Conservation (phyloP, 495 filamentous ascomycete species). For the Daldinia childiae region DNA sequence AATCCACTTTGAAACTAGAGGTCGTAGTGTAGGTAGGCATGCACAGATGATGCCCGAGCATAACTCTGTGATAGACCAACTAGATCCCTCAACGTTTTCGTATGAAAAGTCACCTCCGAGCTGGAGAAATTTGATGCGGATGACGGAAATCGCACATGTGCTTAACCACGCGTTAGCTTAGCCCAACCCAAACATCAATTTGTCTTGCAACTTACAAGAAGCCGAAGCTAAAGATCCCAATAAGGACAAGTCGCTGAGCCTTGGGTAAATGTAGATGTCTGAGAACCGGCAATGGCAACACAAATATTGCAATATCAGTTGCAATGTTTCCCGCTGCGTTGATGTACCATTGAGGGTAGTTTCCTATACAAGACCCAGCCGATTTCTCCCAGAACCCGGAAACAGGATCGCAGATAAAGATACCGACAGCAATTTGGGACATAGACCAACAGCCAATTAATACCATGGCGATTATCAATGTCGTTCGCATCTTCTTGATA, state of each 20-base stretch:
- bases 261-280: conserved; percentile 52
- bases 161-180: conserved; percentile 37
- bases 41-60: conserved; percentile 67
- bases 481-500: conserved; percentile 42
- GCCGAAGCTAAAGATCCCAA: conserved; percentile 52
- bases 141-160: conserved; percentile 65
- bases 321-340: conserved; percentile 54
- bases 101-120: conserved; percentile 61
- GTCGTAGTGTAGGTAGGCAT: conserved; percentile 64
- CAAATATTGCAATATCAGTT: conserved; percentile 52
- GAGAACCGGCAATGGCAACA: conserved; percentile 47
- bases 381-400: conserved; percentile 50
- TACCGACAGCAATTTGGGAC: conserved; percentile 52
- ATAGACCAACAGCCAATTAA: conserved; percentile 52
- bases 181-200: neutral
- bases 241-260: conserved; percentile 46
- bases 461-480: conserved; percentile 43
- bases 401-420: conserved; percentile 49
- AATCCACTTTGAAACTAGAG: conserved; percentile 56
- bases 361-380: conserved; percentile 46
- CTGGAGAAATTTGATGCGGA: conserved; percentile 62
- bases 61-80: conserved; percentile 67
- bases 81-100: conserved; percentile 66
- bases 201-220: conserved; percentile 47
- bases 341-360: conserved; percentile 50